Base-by-base conservation (phyloP, 345 rosid genomes). In the Populus nigra region DNA sequence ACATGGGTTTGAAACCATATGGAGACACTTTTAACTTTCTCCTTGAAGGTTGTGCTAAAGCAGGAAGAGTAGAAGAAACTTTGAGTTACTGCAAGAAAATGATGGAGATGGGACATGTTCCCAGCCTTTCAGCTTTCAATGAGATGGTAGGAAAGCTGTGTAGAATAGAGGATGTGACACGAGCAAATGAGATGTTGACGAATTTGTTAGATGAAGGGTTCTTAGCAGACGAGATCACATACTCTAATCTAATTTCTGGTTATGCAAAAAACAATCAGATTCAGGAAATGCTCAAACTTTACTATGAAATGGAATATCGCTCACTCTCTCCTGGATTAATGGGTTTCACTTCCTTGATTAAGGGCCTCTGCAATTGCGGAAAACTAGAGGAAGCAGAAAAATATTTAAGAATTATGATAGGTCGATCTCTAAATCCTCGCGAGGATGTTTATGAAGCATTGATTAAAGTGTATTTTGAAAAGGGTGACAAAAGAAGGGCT, bases 261-360 rank as follows among this genome's bases (percentile, higher is more conserved):
- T 89, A 82, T 83, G 88, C 43, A 39, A 84, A 84, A 76, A 77
- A 72, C 8, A 82, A 85, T 39, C 77, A 88, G 23, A 50, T 85
- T 45, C 87, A 94, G 78, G 91, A 88, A 83, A 91, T 84, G 49
- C 68, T 89, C 25, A 90, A 92, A 83, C 83, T 94, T 70, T 91
- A 86, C 84, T 85, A 84, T 72, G 98, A 94, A 86, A 89, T 91
- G 92, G 90, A 87, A 80, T 84, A 84, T 65, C 82, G 82, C 47
- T 78, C 85, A 41, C 72, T 89, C 23, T 63, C 83, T 79, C 88
- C 90, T 1, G 84, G 90, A 79, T 76, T 83, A 16, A 12, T 29
- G 23, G 84, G 82, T 70, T 87, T 86, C 20, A 36, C 80, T n/a
- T 69, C 90, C 29, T 61, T 94, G 80, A 82, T 91, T 35, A 41